These are phyloP conservation scores for Collybia sordida DNA, from an alignment of 768 basidiomycete genomes.

Conservation along the genomic window DNA sequence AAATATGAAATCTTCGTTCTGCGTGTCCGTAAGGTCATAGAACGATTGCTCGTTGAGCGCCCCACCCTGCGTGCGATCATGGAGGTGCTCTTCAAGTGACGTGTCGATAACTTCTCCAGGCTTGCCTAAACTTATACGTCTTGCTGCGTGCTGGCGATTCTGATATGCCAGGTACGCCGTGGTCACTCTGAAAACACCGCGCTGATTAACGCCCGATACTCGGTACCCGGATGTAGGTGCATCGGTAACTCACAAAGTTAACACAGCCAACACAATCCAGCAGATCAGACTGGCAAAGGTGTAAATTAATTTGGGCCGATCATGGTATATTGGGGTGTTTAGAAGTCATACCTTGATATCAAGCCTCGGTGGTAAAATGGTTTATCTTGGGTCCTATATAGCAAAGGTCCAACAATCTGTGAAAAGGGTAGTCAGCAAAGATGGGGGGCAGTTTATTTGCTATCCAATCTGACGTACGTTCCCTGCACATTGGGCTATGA, in stretches of 20 bases:
- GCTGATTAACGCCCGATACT: neutral
- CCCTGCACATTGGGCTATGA: conserved; percentile 45
- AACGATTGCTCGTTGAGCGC: conserved; percentile 32
- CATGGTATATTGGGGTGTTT: neutral
- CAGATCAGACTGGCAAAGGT: conserved; percentile 29
- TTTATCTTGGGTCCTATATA: conserved; percentile 36
- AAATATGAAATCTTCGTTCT: conserved; percentile 33
- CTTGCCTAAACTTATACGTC: conserved; percentile 34
- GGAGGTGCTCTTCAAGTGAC: conserved; percentile 32
- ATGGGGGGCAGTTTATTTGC: neutral
- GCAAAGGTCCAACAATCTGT: conserved; percentile 34
- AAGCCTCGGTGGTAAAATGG: conserved; percentile 40
- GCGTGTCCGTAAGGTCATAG: conserved; percentile 35
- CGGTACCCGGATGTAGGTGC: neutral
- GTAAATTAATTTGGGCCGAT: neutral
- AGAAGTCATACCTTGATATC: conserved; percentile 27
- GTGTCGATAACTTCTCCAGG: conserved; percentile 30
- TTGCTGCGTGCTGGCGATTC: conserved; percentile 35
- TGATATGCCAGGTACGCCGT: conserved; percentile 33
- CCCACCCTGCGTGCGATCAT: conserved; percentile 7
- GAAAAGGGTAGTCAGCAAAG: neutral
- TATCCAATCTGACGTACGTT: conserved; percentile 26
- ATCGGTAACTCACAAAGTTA: conserved; percentile 28
- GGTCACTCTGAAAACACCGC: conserved; percentile 28
- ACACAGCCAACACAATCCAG: conserved; percentile 33